phyloP scores from a whole-genome alignment of 352 stramenopile genomes.

The Phytophthora pistaciae region DNA sequence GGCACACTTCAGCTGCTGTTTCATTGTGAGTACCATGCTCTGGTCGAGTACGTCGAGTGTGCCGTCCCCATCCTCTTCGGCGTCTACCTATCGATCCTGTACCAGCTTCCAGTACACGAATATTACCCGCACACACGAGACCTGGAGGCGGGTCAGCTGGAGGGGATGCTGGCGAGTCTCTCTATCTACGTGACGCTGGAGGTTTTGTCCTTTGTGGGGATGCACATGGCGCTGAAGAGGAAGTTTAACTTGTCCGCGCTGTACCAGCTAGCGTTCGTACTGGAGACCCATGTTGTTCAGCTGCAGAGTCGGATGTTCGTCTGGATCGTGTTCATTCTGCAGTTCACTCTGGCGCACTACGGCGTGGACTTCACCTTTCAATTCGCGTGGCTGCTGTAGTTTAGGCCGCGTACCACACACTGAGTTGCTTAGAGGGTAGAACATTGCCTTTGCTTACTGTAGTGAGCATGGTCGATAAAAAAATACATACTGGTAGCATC shows the following conservation, averaged over 20 bases:
- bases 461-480: too few relatives aligned
- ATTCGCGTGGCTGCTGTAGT: conserved; percentile 19
- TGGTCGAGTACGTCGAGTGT: conserved; percentile 41
- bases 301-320: conserved; percentile 31
- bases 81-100: conserved; percentile 22
- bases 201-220: conserved; percentile 14
- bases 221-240: conserved; percentile 23
- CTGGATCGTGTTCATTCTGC: conserved; percentile 35
- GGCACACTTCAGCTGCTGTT: conserved; percentile 33
- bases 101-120: conserved; percentile 15
- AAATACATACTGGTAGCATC: too few relatives aligned
- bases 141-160: conserved; percentile 19
- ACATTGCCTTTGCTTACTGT: too few relatives aligned
- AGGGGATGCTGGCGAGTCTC: conserved; percentile 18
- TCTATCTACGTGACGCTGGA: conserved; percentile 24
- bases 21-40: conserved; percentile 31
- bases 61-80: conserved; percentile 32
- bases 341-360: conserved; percentile 31
- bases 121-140: conserved; percentile 30
- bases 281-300: conserved; percentile 31
- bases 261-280: conserved; percentile 32
- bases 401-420: too few relatives aligned
- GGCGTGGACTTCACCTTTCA: conserved; percentile 27
- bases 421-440: too few relatives aligned
- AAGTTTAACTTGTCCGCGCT: conserved; percentile 31